Conservation (phyloP, 352 stramenopile genomes). For the Pythium periplocum region DNA sequence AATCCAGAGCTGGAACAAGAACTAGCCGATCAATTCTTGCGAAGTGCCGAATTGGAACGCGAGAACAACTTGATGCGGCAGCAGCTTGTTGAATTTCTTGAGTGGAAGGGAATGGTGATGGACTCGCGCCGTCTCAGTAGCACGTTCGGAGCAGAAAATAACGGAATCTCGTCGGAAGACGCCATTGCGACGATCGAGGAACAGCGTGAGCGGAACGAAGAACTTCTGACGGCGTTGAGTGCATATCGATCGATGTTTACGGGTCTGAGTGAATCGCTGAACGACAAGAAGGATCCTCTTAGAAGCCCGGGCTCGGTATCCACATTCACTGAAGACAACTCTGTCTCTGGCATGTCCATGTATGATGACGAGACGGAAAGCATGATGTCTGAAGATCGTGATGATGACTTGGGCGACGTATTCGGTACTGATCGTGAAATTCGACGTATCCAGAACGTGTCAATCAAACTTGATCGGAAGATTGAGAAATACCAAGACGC, state of each 20-base stretch:
- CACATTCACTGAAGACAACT: constrained; percentile 62
- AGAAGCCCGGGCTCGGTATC: constrained; percentile 57
- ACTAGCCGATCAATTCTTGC: constrained; percentile 30
- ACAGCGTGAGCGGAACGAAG: constrained; percentile 27
- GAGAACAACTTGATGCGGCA: constrained; percentile 69
- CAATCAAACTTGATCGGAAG: constrained; percentile 57
- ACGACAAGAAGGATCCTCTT: constrained; percentile 40
- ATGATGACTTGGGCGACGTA: constrained; percentile 28
- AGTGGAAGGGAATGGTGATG: constrained; percentile 53
- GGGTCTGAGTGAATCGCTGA: constrained; percentile 46
- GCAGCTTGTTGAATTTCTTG: constrained; percentile 62
- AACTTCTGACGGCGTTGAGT: constrained; percentile 56
- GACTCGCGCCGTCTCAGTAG: constrained; percentile 13
- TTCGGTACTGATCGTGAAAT: constrained; percentile 40
- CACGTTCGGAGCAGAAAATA: not conserved
- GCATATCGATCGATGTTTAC: constrained; percentile 65
- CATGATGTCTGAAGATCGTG: constrained; percentile 19
- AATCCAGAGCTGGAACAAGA: constrained; percentile 40
- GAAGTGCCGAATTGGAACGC: constrained; percentile 42
- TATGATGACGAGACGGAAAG: constrained; percentile 27
- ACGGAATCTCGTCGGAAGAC: constrained; percentile 12
- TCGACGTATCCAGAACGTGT: constrained; percentile 48
- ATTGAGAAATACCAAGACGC: constrained; percentile 68
- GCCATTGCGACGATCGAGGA: constrained; percentile 23
- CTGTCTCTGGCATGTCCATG: constrained; percentile 51